Evolutionary conservation across 192 early-diverging fungal genomes (phyloP), one percentile per base, ranked within the genome.

Genomic region (Coemansia biformis): DNA sequence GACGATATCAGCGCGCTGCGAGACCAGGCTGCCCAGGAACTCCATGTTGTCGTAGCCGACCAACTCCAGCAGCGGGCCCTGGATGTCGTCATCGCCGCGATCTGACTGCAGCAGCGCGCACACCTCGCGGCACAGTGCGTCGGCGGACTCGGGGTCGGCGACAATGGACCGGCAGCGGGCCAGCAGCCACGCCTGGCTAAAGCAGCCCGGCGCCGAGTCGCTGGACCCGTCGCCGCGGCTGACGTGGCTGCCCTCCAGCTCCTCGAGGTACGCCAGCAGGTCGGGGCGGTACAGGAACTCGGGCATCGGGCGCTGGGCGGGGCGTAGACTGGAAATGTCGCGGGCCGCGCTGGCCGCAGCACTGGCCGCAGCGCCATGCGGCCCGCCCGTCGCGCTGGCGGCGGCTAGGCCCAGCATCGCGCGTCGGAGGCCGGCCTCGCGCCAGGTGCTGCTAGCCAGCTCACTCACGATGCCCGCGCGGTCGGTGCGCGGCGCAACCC

Each of bases 1-100:
- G 5, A 75, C 61, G 21, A 75, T 75, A 22, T 39, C 38, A 1
- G 43, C 26, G 24, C 72, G 64, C 41, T 45, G 42, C 31, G 54
- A 54, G 32, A 75, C 46, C 24, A 75, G 56, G 21, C 45, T 46
- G 7, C 51, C 46, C 18, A 75, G 55, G 38, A 68, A 64, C 21
- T 75, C 72, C 45, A 75, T 63, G 31, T 60, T 68, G 40, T 60
- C 61, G 30, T 57, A 75, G 6, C 72, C 72, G 10, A 75, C 72
- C 4, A 75, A 53, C 57, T 75, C 65, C 1, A 75, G 51, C 16
- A 75, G 48, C 56, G 52, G 60, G 11, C 61, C 57, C 46, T 75
- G 72, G 13, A 68, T 68, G 22, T 49, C 57, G 51, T 57, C 52
- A 47, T 74, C 63, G 47, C 45, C 47, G 54, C 58, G 43, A 35